phyloP scores from a whole-genome alignment of 129 eudicot genomes.

The Flaveria trinervia region DNA sequence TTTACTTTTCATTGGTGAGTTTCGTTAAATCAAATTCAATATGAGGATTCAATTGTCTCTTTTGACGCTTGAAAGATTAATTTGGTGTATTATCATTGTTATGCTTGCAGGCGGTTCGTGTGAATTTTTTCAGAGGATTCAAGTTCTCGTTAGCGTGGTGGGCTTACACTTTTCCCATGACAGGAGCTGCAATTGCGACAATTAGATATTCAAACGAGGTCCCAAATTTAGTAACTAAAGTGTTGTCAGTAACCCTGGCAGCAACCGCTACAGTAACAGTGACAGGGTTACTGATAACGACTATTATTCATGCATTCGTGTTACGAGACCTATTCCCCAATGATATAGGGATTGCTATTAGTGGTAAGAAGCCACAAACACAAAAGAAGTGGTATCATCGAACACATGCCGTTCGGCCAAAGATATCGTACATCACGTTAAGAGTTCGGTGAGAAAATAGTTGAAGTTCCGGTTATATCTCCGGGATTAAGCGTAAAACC shows the following conservation, averaged over 20 bases:
- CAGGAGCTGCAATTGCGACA: slow-evolving; percentile 81
- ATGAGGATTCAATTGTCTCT: too few species aligned
- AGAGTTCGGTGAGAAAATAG: slow-evolving; percentile 19
- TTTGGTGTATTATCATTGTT: neutral
- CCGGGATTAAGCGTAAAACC: slow-evolving; percentile 18
- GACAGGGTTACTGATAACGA: slow-evolving; percentile 55
- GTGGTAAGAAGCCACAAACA: slow-evolving; percentile 48
- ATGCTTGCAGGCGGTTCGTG: slow-evolving; percentile 52
- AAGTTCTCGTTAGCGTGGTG: slow-evolving; percentile 96
- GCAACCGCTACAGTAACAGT: slow-evolving; percentile 57
- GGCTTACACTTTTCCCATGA: slow-evolving; percentile 98
- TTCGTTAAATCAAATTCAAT: neutral
- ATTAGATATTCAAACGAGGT: slow-evolving; percentile 69
- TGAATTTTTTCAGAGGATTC: slow-evolving; percentile 87
- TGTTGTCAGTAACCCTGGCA: slow-evolving; percentile 47
- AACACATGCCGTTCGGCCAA: slow-evolving; percentile 53
- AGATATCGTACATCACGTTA: slow-evolving; percentile 42
- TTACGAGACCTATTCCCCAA: slow-evolving; percentile 79
- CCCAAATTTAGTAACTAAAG: slow-evolving; percentile 47
- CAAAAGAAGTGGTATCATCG: slow-evolving; percentile 59
- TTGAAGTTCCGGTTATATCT: slow-evolving; percentile 16
- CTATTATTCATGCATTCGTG: slow-evolving; percentile 69
- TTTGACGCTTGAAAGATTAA: neutral
- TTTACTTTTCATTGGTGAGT: slow-evolving; percentile 70
- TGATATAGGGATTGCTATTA: slow-evolving; percentile 83